phyloP scores from a whole-genome alignment of 2,329 filamentous ascomycete species.

The Dothideomycetes sp. region DNA sequence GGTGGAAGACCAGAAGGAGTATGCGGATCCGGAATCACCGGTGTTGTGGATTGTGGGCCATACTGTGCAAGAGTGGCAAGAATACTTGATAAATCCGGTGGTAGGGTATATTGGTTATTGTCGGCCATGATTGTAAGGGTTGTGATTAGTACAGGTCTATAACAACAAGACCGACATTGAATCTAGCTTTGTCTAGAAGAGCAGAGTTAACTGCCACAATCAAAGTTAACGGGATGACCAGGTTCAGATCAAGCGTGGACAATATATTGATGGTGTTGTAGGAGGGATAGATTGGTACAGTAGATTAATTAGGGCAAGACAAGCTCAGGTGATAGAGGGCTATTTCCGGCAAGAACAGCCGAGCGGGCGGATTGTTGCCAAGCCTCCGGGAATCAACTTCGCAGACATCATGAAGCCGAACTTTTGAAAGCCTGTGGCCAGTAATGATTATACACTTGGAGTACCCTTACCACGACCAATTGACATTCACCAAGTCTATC shows the following conservation, averaged over 20 bases:
- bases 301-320: no score
- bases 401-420: slow-evolving; percentile 1
- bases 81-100: slow-evolving; percentile 21
- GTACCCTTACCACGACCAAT: background rate
- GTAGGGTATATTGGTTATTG: slow-evolving; percentile 7
- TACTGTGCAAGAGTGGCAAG: slow-evolving; percentile 23
- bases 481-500: no score
- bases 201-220: no score
- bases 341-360: background rate
- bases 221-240: no score
- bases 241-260: no score
- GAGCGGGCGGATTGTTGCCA: background rate
- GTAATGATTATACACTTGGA: background rate
- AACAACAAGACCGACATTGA: no score
- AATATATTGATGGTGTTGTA: no score
- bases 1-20: no score
- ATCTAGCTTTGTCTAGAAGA: no score
- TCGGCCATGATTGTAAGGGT: slow-evolving; percentile 21
- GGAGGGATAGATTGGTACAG: no score
- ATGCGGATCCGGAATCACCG: background rate
- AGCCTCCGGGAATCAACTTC: background rate
- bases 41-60: background rate
- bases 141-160: no score
- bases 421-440: no score
- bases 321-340: background rate